Conservation (phyloP, 768 basidiomycete species). For the Pleurotus djamor region DNA sequence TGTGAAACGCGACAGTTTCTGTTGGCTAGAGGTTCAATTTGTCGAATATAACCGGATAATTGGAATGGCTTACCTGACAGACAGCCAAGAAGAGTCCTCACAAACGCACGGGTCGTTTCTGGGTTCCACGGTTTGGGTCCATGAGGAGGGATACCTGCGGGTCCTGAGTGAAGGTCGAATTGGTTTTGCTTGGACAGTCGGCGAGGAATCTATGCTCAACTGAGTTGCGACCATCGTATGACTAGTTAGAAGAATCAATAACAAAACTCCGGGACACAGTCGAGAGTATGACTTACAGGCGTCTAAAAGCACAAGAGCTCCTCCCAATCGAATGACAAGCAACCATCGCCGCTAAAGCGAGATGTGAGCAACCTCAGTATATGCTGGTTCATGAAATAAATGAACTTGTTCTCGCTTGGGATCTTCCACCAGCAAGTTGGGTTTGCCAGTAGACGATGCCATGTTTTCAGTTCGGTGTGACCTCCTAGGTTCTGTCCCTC, state of each 20-base stretch:
- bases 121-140: slow-evolving; percentile 40
- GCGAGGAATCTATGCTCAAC: slow-evolving; percentile 41
- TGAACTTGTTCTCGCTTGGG: slow-evolving; percentile 22
- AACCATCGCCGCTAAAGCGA: slow-evolving; percentile 52
- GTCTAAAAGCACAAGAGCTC: slow-evolving; percentile 60
- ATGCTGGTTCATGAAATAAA: not conserved
- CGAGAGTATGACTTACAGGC: slow-evolving; percentile 52
- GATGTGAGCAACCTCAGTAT: not conserved
- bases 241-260: slow-evolving; percentile 38
- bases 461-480: slow-evolving; percentile 2
- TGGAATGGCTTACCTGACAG: slow-evolving; percentile 44
- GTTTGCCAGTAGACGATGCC: too few species aligned
- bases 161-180: slow-evolving; percentile 33
- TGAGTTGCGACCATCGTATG: slow-evolving; percentile 68
- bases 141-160: slow-evolving; percentile 23
- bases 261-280: not conserved
- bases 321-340: slow-evolving; percentile 58
- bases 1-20: slow-evolving; percentile 80
- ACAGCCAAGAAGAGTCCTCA: slow-evolving; percentile 65
- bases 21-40: not conserved
- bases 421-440: too few species aligned
- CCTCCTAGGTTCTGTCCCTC: slow-evolving; percentile 63
- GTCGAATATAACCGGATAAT: not conserved
- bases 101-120: slow-evolving; percentile 46
- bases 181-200: not conserved